Conservation (phyloP, 495 filamentous ascomycete species). For the Neurospora tetraspora region DNA sequence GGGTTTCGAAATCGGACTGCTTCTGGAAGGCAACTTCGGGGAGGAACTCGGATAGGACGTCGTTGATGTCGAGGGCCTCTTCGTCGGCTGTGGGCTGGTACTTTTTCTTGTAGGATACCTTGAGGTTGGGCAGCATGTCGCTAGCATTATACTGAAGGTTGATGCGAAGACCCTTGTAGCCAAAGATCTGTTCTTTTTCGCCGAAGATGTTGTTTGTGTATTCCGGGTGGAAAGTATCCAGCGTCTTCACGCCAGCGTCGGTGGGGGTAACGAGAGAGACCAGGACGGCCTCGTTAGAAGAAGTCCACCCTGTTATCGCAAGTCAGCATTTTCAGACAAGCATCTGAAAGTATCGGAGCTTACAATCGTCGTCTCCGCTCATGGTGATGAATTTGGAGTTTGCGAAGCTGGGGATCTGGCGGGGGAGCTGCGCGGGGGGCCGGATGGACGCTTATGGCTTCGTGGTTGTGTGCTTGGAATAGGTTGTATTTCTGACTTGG, state of each 20-base stretch:
- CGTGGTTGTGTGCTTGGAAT: not conserved
- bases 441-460: not conserved
- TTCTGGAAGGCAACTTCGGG: conserved; percentile 57
- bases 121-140: conserved; percentile 66
- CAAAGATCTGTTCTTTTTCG: conserved; percentile 81
- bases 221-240: conserved; percentile 65
- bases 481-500: not conserved
- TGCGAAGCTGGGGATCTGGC: not conserved
- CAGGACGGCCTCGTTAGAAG: conserved; percentile 63
- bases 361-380: not conserved
- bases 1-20: conserved; percentile 47
- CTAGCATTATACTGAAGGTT: conserved; percentile 69
- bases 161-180: conserved; percentile 71
- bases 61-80: conserved; percentile 55
- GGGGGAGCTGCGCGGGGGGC: not conserved
- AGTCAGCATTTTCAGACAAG: conserved; percentile 1
- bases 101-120: conserved; percentile 61
- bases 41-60: conserved; percentile 54
- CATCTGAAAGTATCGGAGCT: not conserved
- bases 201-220: conserved; percentile 92
- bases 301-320: conserved; percentile 51
- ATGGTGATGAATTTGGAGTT: not conserved
- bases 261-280: conserved; percentile 58
- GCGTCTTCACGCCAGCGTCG: conserved; percentile 42
- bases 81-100: conserved; percentile 64